Conservation (phyloP, 306 rosid species). For the Vicia villosa region DNA sequence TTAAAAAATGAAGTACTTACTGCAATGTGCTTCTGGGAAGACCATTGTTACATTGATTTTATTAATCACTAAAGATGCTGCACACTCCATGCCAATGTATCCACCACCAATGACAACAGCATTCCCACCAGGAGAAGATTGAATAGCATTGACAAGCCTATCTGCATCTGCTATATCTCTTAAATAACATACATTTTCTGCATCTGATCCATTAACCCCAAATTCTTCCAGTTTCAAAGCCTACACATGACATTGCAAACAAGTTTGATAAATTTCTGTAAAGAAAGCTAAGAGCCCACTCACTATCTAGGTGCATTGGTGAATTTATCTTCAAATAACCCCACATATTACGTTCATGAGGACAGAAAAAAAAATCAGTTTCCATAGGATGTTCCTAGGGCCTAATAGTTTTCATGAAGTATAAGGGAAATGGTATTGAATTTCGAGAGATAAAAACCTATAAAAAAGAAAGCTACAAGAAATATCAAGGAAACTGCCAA, state of each 20-base stretch:
- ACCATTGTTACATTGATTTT: conserved; percentile 88
- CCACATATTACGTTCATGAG: conserved; percentile 24
- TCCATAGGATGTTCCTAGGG: conserved; percentile 6
- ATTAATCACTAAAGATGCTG: conserved; percentile 92
- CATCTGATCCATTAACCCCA: conserved; percentile 93
- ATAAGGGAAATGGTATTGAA: conserved; percentile 9
- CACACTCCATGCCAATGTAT: conserved; percentile 98
- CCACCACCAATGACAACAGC: conserved; percentile 99
- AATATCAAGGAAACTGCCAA: conserved; percentile 10
- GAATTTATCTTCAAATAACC: conserved; percentile 13
- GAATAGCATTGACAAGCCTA: conserved; percentile 63
- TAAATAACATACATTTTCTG: conserved; percentile 90
- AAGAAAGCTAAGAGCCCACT: conserved; percentile 2
- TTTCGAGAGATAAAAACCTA: not conserved
- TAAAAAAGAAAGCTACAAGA: not conserved
- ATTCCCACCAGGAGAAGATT: conserved; percentile 72
- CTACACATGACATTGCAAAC: conserved; percentile 46
- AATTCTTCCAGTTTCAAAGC: conserved; percentile 95
- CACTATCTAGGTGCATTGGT: conserved; percentile 4
- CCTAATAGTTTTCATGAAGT: conserved; percentile 12
- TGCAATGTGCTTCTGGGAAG: conserved; percentile 98
- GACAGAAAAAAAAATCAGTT: conserved; percentile 4
- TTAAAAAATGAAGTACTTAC: conserved; percentile 52
- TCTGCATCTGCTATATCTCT: conserved; percentile 83
- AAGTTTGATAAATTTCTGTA: conserved; percentile 25